Evolutionary conservation across 2,329 filamentous ascomycete species (phyloP).

Genomic region (Aspergillus intermedius): DNA sequence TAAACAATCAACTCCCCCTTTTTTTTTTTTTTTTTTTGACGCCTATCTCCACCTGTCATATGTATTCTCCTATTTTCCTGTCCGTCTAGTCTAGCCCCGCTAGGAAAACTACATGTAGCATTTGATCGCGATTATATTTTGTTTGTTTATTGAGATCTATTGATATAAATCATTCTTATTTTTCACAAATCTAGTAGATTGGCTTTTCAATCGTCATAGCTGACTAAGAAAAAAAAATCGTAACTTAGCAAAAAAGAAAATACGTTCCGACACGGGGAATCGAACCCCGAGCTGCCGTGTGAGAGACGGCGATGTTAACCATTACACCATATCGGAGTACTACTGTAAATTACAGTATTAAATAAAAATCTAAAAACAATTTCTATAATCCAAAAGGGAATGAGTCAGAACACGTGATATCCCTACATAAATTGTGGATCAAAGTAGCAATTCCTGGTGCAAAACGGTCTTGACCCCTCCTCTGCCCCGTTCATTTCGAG

Average conservation of each 20-base stretch:
- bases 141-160: constrained; percentile 18
- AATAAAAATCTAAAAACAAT: too few species aligned
- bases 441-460: too few species aligned
- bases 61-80: constrained; percentile 12
- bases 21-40: constrained; percentile 9
- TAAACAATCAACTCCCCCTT: constrained; percentile 40
- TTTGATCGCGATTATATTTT: constrained; percentile 29
- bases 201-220: background rate
- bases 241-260: background rate
- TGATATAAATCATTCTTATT: constrained; percentile 7
- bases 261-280: constrained; percentile 4
- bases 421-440: too few species aligned
- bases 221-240: background rate
- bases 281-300: constrained; percentile 5
- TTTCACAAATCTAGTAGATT: background rate
- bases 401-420: too few species aligned
- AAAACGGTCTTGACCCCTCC: too few species aligned
- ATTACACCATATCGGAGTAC: constrained; percentile 2
- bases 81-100: constrained; percentile 28
- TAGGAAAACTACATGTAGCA: constrained; percentile 33
- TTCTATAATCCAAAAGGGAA: too few species aligned
- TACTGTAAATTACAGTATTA: too few species aligned
- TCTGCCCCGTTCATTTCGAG: too few species aligned
- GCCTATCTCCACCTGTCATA: constrained; percentile 3
- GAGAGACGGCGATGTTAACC: constrained; percentile 7